phyloP scores from a whole-genome alignment of 2,329 filamentous ascomycete genomes.

The Knufia petricola region DNA sequence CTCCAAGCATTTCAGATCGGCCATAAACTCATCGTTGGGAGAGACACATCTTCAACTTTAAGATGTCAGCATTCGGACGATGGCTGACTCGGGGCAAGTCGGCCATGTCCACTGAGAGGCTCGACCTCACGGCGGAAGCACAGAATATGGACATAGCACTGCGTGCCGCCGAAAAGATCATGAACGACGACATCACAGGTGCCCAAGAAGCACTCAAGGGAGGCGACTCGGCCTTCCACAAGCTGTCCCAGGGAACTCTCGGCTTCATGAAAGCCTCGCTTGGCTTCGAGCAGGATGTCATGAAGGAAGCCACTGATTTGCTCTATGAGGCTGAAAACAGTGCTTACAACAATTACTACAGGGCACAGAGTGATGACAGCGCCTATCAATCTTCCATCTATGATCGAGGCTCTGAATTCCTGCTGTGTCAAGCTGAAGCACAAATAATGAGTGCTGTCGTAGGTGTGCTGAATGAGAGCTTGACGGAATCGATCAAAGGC shows the following conservation, averaged over 20 bases:
- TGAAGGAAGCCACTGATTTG: slow-evolving; percentile 68
- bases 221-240: slow-evolving; percentile 77
- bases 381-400: slow-evolving; percentile 57
- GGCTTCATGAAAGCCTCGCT: slow-evolving; percentile 78
- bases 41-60: too few species aligned
- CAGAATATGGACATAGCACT: slow-evolving; percentile 30
- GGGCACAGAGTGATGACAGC: slow-evolving; percentile 56
- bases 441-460: slow-evolving; percentile 86
- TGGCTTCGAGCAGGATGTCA: slow-evolving; percentile 84
- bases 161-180: slow-evolving; percentile 58
- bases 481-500: slow-evolving; percentile 81
- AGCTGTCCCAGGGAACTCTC: slow-evolving; percentile 69
- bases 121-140: slow-evolving; percentile 49
- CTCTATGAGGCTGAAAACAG: slow-evolving; percentile 66
- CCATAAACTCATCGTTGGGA: too few species aligned
- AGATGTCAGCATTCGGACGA: slow-evolving; percentile 13
- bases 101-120: slow-evolving; percentile 50
- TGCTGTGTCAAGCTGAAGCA: slow-evolving; percentile 71
- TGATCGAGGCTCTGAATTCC: slow-evolving; percentile 74
- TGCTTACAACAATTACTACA: slow-evolving; percentile 66
- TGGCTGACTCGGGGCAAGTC: slow-evolving; percentile 60
- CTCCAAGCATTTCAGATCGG: too few species aligned
- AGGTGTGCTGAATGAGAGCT: slow-evolving; percentile 79
- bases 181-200: slow-evolving; percentile 81
- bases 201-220: slow-evolving; percentile 65